Base-by-base conservation (phyloP, 345 rosid genomes). In the Pugionium dolabratum region DNA sequence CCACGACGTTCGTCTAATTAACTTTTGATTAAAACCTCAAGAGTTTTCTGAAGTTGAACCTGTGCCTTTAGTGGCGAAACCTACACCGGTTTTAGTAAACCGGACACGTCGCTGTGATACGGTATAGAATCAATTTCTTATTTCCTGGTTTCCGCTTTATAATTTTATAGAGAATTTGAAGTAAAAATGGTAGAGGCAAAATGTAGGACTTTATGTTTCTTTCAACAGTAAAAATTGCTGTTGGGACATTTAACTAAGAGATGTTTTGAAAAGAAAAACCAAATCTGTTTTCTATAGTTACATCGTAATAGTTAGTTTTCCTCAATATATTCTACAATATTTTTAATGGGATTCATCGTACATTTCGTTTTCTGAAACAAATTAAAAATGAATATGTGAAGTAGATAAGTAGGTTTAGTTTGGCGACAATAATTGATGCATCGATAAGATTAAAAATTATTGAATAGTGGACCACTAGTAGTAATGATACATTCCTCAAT, bases 1-100 rank as follows among this genome's bases (percentile, higher is more conserved):
- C 95, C 97, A 35, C 88, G 90, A 18, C 78, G 81, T 63, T 76
- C 90, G 0, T 78, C 91, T n/a, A 85, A 18, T 18, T 18, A 18
- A 78, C 76, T 64, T 78, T 18, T 65, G 74, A 59, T 84, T 54
- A 71, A 42, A 71, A 53, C 49, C 10, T 7, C 45, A 9, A 1
- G 52, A 4, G 49, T 36, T 35, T 31, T 40, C 61, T 54, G 48
- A 48, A 56, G 52, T 31, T 26, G 5, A 64, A 29, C 25, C 43
- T 18, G 50, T 33, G 33, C 9, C 9, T 37, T 31, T 31, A 9
- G 29, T 18, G 4, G 44, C 25, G 47, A 46, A 56, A 75, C 62
- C 9, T 39, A 33, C 26, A 36, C 53, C 4, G 51, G 54, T 62
- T 56, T 62, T 10, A 40, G 54, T 4, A 51, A 58, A 51, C 68